Evolutionary conservation across 176 grass and related monocot species (phyloP).

Genomic region (Paspalum notatum): DNA sequence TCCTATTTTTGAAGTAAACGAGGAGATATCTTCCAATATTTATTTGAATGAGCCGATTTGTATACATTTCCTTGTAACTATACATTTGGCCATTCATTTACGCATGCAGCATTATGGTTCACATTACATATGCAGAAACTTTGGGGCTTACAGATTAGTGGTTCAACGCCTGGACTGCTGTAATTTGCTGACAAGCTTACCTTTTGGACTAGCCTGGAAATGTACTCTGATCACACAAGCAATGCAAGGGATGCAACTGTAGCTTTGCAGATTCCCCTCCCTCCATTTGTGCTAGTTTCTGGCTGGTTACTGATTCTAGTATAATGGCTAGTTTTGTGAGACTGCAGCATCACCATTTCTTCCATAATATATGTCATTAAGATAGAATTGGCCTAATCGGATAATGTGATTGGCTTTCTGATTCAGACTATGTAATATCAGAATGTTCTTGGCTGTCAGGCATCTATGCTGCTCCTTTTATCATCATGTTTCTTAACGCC

Average conservation of each 20-base stretch:
- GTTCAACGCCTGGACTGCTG: background rate
- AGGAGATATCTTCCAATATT: background rate
- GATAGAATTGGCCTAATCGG: background rate
- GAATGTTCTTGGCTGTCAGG: background rate
- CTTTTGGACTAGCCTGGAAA: background rate
- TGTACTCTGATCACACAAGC: background rate
- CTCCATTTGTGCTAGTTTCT: background rate
- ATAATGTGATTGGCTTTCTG: background rate
- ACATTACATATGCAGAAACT: conserved; percentile 11
- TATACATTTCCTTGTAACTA: background rate
- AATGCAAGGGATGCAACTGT: background rate
- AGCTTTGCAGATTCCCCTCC: background rate
- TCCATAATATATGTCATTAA: conserved; percentile 3
- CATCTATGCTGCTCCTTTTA: background rate
- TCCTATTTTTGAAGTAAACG: background rate
- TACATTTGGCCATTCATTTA: background rate
- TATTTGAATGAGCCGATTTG: background rate
- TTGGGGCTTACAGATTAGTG: background rate
- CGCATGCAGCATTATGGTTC: background rate
- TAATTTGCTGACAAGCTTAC: background rate
- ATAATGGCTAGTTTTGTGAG: background rate
- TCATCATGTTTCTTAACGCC: background rate
- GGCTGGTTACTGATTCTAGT: background rate
- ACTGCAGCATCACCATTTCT: background rate
- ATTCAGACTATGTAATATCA: background rate